These are phyloP conservation scores for Alliaria petiolata DNA, from an alignment of 345 rosid genomes.

Conservation along the genomic window DNA sequence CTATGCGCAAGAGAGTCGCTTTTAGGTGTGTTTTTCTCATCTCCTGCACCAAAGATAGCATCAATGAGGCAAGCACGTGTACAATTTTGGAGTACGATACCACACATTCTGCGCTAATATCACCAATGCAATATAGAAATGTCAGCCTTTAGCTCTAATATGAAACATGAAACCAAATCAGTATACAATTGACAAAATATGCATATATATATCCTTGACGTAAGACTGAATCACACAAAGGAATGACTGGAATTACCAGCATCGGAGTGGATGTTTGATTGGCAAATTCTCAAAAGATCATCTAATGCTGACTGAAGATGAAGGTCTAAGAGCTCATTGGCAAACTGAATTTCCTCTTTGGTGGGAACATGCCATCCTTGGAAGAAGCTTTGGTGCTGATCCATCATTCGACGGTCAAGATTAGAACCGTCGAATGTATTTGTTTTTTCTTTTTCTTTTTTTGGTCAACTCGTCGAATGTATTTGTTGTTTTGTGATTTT, in stretches of 20 bases:
- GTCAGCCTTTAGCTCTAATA: constrained; percentile 15
- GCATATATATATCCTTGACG: not conserved
- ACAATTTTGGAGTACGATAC: not conserved
- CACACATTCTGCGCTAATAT: not conserved
- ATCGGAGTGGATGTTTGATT: constrained; percentile 73
- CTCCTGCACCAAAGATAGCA: constrained; percentile 58
- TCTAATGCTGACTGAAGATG: constrained; percentile 89
- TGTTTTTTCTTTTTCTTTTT: too few species aligned
- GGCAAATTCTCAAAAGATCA: constrained; percentile 80
- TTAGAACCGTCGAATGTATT: too few species aligned
- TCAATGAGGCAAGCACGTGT: constrained; percentile 10
- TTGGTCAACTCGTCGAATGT: too few species aligned
- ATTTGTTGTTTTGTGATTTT: too few species aligned
- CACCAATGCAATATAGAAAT: constrained; percentile 10
- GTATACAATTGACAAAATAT: not conserved
- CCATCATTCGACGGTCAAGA: too few species aligned
- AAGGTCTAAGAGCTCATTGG: constrained; percentile 82
- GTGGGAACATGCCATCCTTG: constrained; percentile 84
- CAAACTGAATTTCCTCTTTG: constrained; percentile 85
- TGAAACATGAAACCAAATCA: not conserved
- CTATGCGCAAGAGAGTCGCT: constrained; percentile 95
- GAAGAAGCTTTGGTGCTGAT: constrained; percentile 80
- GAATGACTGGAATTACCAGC: constrained; percentile 47
- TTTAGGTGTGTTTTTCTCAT: constrained; percentile 95
- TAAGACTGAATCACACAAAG: constrained; percentile 10